phyloP scores from a whole-genome alignment of 805 yeast species.

The Metschnikowia peoriensis region DNA sequence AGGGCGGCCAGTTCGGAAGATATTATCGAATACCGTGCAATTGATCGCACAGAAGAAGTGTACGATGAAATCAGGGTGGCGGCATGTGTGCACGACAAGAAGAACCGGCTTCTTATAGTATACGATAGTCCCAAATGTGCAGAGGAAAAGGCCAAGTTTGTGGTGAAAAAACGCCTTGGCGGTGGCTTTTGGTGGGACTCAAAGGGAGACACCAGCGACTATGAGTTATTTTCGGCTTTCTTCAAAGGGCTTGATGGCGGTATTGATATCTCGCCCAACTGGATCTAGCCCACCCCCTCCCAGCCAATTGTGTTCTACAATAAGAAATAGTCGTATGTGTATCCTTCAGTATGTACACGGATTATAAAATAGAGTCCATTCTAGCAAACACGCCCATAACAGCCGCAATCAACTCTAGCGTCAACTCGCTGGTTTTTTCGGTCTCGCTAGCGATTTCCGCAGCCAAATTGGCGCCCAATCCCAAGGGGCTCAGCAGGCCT shows the following conservation, averaged over 20 bases:
- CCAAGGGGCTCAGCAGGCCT: conserved; percentile 56
- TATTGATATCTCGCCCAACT: not conserved
- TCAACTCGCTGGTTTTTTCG: conserved; percentile 57
- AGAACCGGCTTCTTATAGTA: conserved; percentile 8
- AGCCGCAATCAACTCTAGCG: conserved; percentile 88
- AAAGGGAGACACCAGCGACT: conserved; percentile 56
- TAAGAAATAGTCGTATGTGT: not conserved
- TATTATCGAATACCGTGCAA: conserved; percentile 51
- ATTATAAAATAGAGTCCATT: conserved; percentile 81
- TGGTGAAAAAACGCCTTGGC: conserved; percentile 48
- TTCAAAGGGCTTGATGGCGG: conserved; percentile 5
- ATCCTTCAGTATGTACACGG: not conserved
- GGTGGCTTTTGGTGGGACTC: conserved; percentile 98
- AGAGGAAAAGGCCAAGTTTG: conserved; percentile 57
- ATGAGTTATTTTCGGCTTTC: conserved; percentile 43
- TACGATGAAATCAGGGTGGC: conserved; percentile 52
- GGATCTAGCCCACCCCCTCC: not conserved
- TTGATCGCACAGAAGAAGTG: conserved; percentile 51
- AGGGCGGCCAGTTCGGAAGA: conserved; percentile 23
- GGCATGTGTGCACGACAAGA: conserved; percentile 28
- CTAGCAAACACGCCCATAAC: conserved; percentile 86
- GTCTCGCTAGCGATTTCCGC: conserved; percentile 53
- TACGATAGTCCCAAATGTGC: conserved; percentile 66
- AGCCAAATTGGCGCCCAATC: conserved; percentile 69
- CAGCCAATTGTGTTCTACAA: too few relatives aligned